These are phyloP conservation scores for Fusarium irregulare DNA, from an alignment of 2,329 filamentous ascomycete species.

Conservation along the genomic window DNA sequence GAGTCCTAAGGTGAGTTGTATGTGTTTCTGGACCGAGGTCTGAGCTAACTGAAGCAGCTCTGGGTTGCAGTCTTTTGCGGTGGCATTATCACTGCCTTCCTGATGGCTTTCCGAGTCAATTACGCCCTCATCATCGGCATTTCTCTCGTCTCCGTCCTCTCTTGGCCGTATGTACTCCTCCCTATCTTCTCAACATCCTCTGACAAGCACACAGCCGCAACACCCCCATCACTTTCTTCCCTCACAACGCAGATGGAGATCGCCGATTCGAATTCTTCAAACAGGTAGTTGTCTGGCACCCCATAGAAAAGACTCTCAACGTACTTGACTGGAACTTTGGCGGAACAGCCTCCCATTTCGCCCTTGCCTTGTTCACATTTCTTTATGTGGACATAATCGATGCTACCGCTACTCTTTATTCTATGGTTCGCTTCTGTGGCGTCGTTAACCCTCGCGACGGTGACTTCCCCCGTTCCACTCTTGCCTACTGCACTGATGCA, in stretches of 20 bases:
- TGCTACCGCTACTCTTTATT: slow-evolving; percentile 80
- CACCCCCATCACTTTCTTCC: slow-evolving; percentile 79
- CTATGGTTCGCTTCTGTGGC: slow-evolving; percentile 82
- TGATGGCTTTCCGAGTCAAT: slow-evolving; percentile 83
- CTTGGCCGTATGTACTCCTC: slow-evolving; percentile 68
- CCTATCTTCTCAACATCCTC: background rate
- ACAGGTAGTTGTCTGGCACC: slow-evolving; percentile 76
- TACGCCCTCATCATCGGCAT: slow-evolving; percentile 81
- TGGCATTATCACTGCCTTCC: slow-evolving; percentile 80
- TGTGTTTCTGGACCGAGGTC: too few species aligned
- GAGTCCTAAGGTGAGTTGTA: slow-evolving; percentile 70
- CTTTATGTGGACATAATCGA: slow-evolving; percentile 85
- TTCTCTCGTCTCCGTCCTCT: slow-evolving; percentile 75
- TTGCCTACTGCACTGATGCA: slow-evolving; percentile 81
- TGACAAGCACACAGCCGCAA: slow-evolving; percentile 60
- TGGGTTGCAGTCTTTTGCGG: slow-evolving; percentile 89
- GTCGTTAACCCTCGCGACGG: slow-evolving; percentile 72
- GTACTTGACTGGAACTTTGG: slow-evolving; percentile 74
- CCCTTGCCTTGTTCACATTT: slow-evolving; percentile 79
- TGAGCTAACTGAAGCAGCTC: slow-evolving; percentile 59
- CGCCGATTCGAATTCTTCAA: slow-evolving; percentile 77
- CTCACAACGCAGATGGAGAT: slow-evolving; percentile 72
- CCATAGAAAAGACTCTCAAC: slow-evolving; percentile 71
- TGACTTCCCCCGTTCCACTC: slow-evolving; percentile 87
- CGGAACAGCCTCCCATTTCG: slow-evolving; percentile 69